phyloP scores from a whole-genome alignment of 1,139 yeast species.

The Wickerhamiella pararugosa region DNA sequence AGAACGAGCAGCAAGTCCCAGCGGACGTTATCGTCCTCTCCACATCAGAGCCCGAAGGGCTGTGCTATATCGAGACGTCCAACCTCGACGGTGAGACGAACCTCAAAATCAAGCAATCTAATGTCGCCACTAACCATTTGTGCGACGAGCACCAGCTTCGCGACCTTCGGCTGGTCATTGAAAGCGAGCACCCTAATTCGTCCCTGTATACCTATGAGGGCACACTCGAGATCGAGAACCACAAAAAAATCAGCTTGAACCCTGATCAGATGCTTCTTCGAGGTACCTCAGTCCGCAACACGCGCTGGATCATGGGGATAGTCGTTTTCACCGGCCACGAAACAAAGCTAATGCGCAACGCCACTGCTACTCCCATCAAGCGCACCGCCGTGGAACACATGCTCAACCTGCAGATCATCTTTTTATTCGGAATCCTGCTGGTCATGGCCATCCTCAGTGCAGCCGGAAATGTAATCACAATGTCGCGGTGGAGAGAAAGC shows the following conservation, averaged over 20 bases:
- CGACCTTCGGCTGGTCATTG: constrained; percentile 38
- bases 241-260: constrained; percentile 45
- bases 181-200: constrained; percentile 89
- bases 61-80: constrained; percentile 95
- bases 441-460: constrained; percentile 66
- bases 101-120: constrained; percentile 82
- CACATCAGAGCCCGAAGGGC: constrained; percentile 95
- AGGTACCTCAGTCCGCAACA: constrained; percentile 91
- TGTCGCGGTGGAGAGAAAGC: constrained; percentile 37
- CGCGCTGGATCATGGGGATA: constrained; percentile 89
- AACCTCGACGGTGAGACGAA: constrained; percentile 97
- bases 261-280: constrained; percentile 87
- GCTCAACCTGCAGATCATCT: constrained; percentile 82
- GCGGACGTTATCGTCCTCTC: constrained; percentile 78
- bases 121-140: constrained; percentile 57
- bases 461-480: constrained; percentile 70
- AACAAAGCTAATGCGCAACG: constrained; percentile 95
- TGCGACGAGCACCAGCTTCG: constrained; percentile 54
- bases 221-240: constrained; percentile 40
- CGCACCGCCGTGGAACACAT: constrained; percentile 94
- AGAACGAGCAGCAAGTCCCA: constrained; percentile 83
- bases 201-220: constrained; percentile 94
- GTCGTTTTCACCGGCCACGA: constrained; percentile 96
- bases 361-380: constrained; percentile 95
- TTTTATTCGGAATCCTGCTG: constrained; percentile 67